Evolutionary conservation across 208 protist genomes (phyloP), one percentile per base, ranked within the genome.

Genomic region (Sergeia podlipaevii): DNA sequence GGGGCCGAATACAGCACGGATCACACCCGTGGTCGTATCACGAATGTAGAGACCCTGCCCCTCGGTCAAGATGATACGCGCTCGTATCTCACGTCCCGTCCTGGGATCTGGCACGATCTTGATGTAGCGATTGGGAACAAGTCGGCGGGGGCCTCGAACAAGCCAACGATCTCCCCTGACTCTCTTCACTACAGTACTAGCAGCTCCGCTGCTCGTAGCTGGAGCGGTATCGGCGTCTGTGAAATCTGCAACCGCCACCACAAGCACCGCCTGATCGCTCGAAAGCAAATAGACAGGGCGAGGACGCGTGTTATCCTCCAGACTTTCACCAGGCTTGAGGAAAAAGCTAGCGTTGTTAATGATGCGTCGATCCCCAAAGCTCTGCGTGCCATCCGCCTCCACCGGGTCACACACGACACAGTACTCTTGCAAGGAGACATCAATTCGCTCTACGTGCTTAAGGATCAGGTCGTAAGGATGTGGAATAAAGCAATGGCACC

Each of bases 381-480:
- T 30, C 23, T 44, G 61, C 27, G 52, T 68, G 11, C 70, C 59
- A 26, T 76, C 51, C n/a, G 39, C 47, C 4, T 62, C 69, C 7
- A 70, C 50, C 18, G 73, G 60, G 36, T 83, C 46, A 30, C 48
- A 43, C 15, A 77, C 48, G 38, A 70, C 57, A 23, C 68, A 73
- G 47, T 70, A 81, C 39, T 76, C 50, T 42, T 42, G 37, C 15
- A 64, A 30, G 37, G 59, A 77, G 58, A 93, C 56, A 39, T 74
- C 60, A 0, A 92, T 82, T 32, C 93, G 84, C 13, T 57, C 15
- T 1, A 96, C 71, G 39, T 54, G 43, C 48, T 56, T 57, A 30
- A 95, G 20, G 36, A 98, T 56, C 46, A 69, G 70, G 74, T 98
- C 95, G 78, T 97, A 91, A 0, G 97, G 95, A 50, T 97, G 89